A percentile compares a stretch with the other conserved stretches of the same genome.
These are phyloP conservation scores for Agrocybe pediades DNA, from an alignment of 768 basidiomycete genomes.

Conservation along the genomic window DNA sequence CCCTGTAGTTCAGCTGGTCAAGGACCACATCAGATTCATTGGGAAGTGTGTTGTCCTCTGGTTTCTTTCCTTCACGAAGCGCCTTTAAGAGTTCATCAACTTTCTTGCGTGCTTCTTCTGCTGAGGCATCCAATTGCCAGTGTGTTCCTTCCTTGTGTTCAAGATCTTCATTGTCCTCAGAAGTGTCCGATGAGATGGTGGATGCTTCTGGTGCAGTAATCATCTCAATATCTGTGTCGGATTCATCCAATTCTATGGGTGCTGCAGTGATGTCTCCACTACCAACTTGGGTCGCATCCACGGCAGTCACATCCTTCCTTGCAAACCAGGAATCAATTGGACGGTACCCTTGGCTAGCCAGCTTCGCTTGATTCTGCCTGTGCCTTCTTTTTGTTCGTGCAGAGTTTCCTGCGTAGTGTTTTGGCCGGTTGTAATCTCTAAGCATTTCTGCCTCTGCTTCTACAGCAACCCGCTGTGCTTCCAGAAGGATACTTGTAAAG, in stretches of 20 bases:
- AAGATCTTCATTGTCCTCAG: too few relatives aligned
- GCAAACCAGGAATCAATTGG: constrained; percentile 6
- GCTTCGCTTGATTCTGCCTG: constrained; percentile 3
- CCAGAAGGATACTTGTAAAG: neutral
- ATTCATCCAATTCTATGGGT: too few relatives aligned
- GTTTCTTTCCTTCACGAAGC: neutral
- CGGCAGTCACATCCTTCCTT: neutral
- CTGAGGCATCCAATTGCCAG: too few relatives aligned
- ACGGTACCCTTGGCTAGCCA: constrained; percentile 1
- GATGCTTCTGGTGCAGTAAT: too few relatives aligned
- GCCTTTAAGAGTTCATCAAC: constrained; percentile 6
- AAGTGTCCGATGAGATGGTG: too few relatives aligned
- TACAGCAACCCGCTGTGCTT: neutral
- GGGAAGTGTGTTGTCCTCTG: constrained; percentile 11
- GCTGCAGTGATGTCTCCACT: too few relatives aligned
- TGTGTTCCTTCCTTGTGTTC: too few relatives aligned
- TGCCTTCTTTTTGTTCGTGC: constrained; percentile 6
- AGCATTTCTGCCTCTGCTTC: neutral
- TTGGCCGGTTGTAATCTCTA: neutral
- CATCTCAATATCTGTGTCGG: too few relatives aligned
- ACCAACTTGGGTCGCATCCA: too few relatives aligned
- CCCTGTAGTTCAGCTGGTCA: constrained; percentile 16
- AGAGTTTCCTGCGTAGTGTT: constrained; percentile 15
- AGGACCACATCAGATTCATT: constrained; percentile 14
- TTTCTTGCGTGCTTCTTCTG: too few relatives aligned